phyloP scores from a whole-genome alignment of 768 basidiomycete genomes.

The Pholiota microspora region DNA sequence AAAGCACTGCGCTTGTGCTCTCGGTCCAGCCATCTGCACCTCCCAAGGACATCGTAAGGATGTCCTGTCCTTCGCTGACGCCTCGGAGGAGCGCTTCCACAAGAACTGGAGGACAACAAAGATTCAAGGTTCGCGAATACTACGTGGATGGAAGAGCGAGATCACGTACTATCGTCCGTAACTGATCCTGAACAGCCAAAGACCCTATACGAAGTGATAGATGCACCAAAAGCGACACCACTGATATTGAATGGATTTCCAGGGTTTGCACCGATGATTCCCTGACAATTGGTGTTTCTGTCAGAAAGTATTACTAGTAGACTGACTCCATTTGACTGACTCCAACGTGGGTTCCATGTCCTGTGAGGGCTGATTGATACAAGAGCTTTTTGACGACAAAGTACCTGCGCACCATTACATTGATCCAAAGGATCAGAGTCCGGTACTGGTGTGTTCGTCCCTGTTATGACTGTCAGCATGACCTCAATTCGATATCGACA shows the following conservation, averaged over 20 bases:
- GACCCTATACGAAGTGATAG: slow-evolving; percentile 52
- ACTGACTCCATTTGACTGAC: slow-evolving; percentile 7
- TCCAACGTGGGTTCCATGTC: slow-evolving; percentile 55
- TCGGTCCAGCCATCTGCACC: slow-evolving; percentile 65
- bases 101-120: slow-evolving; percentile 23
- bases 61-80: slow-evolving; percentile 51
- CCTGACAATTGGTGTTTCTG: too few species aligned
- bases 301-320: background rate
- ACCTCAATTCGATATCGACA: background rate
- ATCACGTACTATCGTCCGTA: slow-evolving; percentile 47
- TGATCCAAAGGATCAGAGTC: slow-evolving; percentile 53
- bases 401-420: slow-evolving; percentile 33
- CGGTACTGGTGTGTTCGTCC: slow-evolving; percentile 46
- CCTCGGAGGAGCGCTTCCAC: slow-evolving; percentile 52
- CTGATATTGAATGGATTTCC: slow-evolving; percentile 63
- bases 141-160: too few species aligned
- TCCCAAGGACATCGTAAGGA: slow-evolving; percentile 68
- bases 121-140: background rate
- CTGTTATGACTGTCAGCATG: slow-evolving; percentile 17
- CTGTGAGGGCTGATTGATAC: slow-evolving; percentile 10
- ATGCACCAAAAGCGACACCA: slow-evolving; percentile 66
- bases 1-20: slow-evolving; percentile 49
- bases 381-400: background rate
- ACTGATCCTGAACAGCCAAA: slow-evolving; percentile 58
- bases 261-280: slow-evolving; percentile 62